Percentiles rank a stretch among this genome's conserved stretches.
Evolutionary conservation across 2,329 filamentous ascomycete species (phyloP).

Genomic region (Trichophyton mentagrophytes): DNA sequence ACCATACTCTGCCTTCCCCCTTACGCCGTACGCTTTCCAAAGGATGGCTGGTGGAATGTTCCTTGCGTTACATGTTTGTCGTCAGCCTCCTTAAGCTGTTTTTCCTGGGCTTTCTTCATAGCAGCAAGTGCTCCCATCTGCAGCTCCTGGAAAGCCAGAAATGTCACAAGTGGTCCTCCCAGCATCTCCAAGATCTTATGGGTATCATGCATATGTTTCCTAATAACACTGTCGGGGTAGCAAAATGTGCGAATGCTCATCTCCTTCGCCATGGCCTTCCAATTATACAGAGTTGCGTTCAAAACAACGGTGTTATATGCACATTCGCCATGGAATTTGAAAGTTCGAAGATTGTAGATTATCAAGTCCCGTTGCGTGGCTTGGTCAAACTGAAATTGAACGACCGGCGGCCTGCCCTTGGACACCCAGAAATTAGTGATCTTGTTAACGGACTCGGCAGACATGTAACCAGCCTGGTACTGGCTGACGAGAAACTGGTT

Average conservation of each 20-base stretch:
- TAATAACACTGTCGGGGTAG: conserved; percentile 36
- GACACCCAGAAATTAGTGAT: conserved; percentile 31
- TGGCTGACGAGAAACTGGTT: conserved; percentile 36
- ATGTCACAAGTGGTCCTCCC: conserved; percentile 29
- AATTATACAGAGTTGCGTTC: conserved; percentile 38
- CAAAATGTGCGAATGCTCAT: conserved; percentile 41
- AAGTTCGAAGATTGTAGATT: conserved; percentile 31
- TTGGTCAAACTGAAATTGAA: conserved; percentile 43
- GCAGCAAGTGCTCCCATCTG: conserved; percentile 22
- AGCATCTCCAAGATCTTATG: conserved; percentile 39
- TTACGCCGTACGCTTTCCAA: neutral
- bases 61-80: conserved; percentile 3
- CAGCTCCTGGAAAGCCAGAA: conserved; percentile 29
- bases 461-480: conserved; percentile 28
- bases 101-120: conserved; percentile 23
- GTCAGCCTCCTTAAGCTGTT: conserved; percentile 10
- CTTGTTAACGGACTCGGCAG: conserved; percentile 28
- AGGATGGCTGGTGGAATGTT: neutral
- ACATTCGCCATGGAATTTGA: conserved; percentile 35
- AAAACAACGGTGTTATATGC: conserved; percentile 28
- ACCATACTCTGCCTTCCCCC: neutral
- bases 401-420: conserved; percentile 37
- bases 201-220: conserved; percentile 39
- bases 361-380: conserved; percentile 39
- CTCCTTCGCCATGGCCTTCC: conserved; percentile 36